Evolutionary conservation across 495 filamentous ascomycete genomes (phyloP).

Genomic region (Beverwykella pulmonaria): DNA sequence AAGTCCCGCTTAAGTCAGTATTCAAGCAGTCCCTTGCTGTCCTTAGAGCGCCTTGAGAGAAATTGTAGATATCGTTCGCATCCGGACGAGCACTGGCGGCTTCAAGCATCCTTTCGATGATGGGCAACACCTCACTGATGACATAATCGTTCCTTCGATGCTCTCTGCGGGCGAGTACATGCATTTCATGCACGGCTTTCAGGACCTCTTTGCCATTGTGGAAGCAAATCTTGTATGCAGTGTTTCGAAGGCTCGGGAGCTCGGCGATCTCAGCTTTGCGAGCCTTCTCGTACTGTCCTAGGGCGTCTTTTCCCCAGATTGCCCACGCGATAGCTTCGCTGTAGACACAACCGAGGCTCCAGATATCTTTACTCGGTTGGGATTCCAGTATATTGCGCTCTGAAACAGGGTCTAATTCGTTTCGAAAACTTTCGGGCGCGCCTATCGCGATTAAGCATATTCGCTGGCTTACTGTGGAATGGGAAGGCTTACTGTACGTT

Average conservation of each 20-base stretch:
- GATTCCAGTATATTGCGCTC: conserved; percentile 20
- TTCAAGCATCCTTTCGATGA: conserved; percentile 19
- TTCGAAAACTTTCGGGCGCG: conserved; percentile 46
- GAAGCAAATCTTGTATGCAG: conserved; percentile 46
- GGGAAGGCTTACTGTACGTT: conserved; percentile 16
- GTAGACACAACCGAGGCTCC: conserved; percentile 52
- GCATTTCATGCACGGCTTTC: conserved; percentile 3
- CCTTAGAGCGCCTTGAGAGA: too few relatives aligned
- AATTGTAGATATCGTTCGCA: not conserved
- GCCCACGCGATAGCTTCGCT: conserved; percentile 53
- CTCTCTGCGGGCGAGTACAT: not conserved
- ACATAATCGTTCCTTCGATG: conserved; percentile 8
- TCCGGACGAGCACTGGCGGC: not conserved
- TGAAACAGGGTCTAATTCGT: conserved; percentile 36
- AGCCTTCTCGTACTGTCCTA: conserved; percentile 43
- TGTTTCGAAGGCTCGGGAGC: conserved; percentile 33
- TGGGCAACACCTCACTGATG: not conserved
- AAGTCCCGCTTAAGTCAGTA: not conserved
- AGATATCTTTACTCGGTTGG: conserved; percentile 48
- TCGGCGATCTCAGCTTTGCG: conserved; percentile 41
- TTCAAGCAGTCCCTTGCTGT: not conserved
- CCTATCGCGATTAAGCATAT: conserved; percentile 24
- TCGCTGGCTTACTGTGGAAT: not conserved
- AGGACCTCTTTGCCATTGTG: conserved; percentile 48
- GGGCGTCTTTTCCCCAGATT: conserved; percentile 40